These are phyloP conservation scores for Isatis lusitanica DNA, from an alignment of 441 rosid species.

Conservation along the genomic window DNA sequence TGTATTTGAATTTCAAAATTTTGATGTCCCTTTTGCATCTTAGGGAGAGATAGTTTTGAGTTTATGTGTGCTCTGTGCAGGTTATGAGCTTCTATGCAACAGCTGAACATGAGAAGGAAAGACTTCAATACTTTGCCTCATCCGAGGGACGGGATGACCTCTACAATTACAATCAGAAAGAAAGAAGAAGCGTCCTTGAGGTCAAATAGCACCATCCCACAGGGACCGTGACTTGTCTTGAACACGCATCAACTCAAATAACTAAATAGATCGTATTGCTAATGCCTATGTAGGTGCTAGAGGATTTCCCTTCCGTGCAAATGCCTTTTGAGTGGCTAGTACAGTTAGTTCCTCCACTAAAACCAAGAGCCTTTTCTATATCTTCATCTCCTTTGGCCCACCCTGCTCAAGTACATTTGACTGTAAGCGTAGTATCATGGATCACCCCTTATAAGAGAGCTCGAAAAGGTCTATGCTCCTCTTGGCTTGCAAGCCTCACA, in stretches of 20 bases:
- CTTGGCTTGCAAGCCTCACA: constrained; percentile 80
- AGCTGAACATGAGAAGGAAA: constrained; percentile 82
- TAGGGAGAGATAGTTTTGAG: neutral
- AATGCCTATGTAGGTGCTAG: constrained; percentile 59
- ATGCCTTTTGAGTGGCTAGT: constrained; percentile 96
- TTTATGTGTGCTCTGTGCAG: constrained; percentile 39
- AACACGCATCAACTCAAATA: neutral
- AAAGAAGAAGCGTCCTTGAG: constrained; percentile 87
- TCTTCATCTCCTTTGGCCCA: constrained; percentile 85
- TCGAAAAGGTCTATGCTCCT: constrained; percentile 79
- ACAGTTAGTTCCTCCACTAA: constrained; percentile 84
- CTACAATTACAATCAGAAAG: constrained; percentile 92
- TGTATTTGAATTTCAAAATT: constrained; percentile 13
- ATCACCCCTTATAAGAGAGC: constrained; percentile 83
- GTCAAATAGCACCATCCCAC: constrained; percentile 40
- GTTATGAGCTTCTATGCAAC: constrained; percentile 87
- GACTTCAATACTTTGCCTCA: constrained; percentile 85
- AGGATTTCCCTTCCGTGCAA: constrained; percentile 93
- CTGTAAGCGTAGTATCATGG: constrained; percentile 85
- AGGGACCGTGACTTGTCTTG: constrained; percentile 12
- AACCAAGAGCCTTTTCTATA: constrained; percentile 86
- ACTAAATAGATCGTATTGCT: constrained; percentile 24
- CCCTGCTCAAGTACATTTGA: constrained; percentile 82
- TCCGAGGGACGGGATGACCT: constrained; percentile 95
- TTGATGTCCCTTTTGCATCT: neutral